A percentile compares a stretch with the other conserved stretches of the same genome.
phyloP scores from a whole-genome alignment of 768 basidiomycete species.

The Collybiopsis confluens region DNA sequence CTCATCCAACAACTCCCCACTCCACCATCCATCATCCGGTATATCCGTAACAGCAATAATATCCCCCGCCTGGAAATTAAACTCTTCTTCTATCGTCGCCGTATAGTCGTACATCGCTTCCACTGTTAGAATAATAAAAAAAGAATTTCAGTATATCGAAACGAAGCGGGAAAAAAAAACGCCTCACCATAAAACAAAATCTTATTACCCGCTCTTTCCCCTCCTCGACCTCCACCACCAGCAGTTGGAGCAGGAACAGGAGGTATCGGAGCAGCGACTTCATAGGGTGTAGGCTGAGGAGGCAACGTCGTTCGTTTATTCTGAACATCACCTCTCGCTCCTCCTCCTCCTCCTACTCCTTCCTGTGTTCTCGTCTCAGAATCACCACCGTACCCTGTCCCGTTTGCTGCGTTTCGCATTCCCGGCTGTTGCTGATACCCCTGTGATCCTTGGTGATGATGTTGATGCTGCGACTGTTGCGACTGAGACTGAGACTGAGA shows the following conservation, averaged over 20 bases:
- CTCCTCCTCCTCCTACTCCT: not conserved
- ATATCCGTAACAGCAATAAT: slow-evolving; percentile 64
- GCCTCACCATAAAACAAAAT: slow-evolving; percentile 7
- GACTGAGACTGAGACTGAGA: not conserved
- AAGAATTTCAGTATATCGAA: not conserved
- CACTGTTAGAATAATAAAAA: slow-evolving; percentile 25
- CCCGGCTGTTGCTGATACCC: no score
- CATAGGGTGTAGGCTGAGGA: not conserved
- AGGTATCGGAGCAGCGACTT: no score
- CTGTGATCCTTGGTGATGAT: no score
- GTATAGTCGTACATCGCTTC: slow-evolving; percentile 55
- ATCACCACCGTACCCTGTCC: no score
- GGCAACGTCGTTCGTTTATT: not conserved
- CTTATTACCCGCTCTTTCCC: not conserved
- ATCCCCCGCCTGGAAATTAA: slow-evolving; percentile 65
- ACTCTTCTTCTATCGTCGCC: slow-evolving; percentile 54
- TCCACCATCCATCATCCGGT: slow-evolving; percentile 71
- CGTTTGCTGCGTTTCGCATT: no score
- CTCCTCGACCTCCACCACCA: not conserved
- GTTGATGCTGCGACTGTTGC: no score
- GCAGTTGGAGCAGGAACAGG: not conserved
- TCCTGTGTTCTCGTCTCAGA: no score
- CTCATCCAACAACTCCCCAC: slow-evolving; percentile 46
- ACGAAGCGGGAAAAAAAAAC: not conserved
- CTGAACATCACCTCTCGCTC: not conserved